Evolutionary conservation across 768 basidiomycete genomes (phyloP).

Genomic region (Omphalotus guepiniiformis): DNA sequence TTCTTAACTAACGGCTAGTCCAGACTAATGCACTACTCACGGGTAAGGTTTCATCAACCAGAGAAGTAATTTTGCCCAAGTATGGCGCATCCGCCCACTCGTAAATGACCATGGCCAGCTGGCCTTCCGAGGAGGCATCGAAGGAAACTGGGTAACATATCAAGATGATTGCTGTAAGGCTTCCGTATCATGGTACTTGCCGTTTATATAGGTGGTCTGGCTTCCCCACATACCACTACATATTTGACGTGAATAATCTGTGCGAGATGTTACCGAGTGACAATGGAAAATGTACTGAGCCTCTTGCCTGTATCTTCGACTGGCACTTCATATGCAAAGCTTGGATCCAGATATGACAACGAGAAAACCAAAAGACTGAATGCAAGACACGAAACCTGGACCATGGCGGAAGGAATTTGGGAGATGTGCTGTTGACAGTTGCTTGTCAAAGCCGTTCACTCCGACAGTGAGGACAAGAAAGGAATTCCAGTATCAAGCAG

Average conservation of each 20-base stretch:
- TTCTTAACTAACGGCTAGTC: slow-evolving; percentile 10
- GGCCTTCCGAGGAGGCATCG: slow-evolving; percentile 71
- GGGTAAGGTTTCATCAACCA: slow-evolving; percentile 51
- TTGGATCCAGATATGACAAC: slow-evolving; percentile 30
- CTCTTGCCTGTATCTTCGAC: slow-evolving; percentile 54
- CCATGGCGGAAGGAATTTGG: neutral
- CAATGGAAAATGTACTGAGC: neutral
- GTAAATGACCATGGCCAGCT: slow-evolving; percentile 92
- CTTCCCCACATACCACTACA: slow-evolving; percentile 96
- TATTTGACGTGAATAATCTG: slow-evolving; percentile 81
- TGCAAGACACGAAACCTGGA: neutral
- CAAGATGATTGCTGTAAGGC: slow-evolving; percentile 6
- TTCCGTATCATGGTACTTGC: slow-evolving; percentile 34
- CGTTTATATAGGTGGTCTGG: slow-evolving; percentile 75
- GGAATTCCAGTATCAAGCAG: no score
- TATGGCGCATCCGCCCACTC: slow-evolving; percentile 90
- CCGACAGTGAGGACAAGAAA: no score
- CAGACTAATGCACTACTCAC: slow-evolving; percentile 40
- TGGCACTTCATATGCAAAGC: slow-evolving; percentile 54
- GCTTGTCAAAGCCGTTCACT: no score
- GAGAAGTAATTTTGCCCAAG: slow-evolving; percentile 67
- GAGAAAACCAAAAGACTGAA: slow-evolving; percentile 21
- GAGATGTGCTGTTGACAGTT: no score
- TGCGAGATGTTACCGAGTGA: neutral
- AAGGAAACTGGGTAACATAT: slow-evolving; percentile 59